These are phyloP conservation scores for Thuidium tamariscinum DNA, from an alignment of 225 moss, liverwort and hornwort genomes.

Conservation along the genomic window DNA sequence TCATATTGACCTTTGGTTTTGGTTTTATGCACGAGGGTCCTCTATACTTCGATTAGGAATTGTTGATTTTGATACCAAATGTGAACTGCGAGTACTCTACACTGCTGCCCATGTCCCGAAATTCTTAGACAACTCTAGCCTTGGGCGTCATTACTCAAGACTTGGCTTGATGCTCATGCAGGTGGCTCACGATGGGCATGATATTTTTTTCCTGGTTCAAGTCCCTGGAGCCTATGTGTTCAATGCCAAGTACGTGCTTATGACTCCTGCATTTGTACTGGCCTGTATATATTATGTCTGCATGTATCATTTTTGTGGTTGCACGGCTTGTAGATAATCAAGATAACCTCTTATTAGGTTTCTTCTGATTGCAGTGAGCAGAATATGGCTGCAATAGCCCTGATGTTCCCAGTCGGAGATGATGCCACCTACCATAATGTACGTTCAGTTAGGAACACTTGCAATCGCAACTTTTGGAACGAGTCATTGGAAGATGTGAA, in stretches of 20 bases:
- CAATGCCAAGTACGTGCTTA: constrained; percentile 36
- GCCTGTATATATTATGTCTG: neutral
- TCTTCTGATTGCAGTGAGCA: constrained; percentile 34
- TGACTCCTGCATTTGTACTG: neutral
- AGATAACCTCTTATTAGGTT: neutral
- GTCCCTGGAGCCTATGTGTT: constrained; percentile 65
- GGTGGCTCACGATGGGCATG: constrained; percentile 93
- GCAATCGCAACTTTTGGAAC: neutral
- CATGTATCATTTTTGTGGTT: neutral
- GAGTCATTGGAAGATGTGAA: neutral
- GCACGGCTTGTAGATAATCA: neutral
- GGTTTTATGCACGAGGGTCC: neutral
- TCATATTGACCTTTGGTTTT: neutral
- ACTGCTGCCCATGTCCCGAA: neutral
- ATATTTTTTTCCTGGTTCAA: constrained; percentile 77
- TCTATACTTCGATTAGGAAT: neutral
- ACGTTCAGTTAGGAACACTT: neutral
- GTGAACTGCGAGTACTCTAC: neutral
- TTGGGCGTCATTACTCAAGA: neutral
- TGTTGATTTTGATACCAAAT: neutral
- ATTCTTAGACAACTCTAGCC: neutral
- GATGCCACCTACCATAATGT: constrained; percentile 93
- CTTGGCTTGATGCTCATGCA: constrained; percentile 20
- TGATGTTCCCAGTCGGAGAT: constrained; percentile 93
- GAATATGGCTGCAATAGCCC: constrained; percentile 68